Conservation (phyloP, 805 yeast species). For the Cyberlindnera bimundalis region DNA sequence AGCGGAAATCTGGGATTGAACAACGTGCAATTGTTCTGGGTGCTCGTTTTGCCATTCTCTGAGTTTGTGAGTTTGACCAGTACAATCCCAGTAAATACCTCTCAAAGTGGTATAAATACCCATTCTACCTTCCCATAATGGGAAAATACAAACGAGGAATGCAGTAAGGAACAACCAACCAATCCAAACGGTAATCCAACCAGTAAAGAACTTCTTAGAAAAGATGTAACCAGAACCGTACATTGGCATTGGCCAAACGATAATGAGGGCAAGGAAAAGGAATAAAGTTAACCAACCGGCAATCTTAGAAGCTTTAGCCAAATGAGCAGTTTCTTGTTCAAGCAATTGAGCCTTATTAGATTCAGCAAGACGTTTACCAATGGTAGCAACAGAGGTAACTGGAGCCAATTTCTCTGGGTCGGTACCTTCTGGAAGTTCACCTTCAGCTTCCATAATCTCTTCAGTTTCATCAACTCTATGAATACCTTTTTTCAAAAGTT, state of each 20-base stretch:
- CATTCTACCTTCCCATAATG: constrained; percentile 69
- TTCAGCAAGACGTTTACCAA: constrained; percentile 29
- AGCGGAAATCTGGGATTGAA: constrained; percentile 58
- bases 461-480: constrained; percentile 69
- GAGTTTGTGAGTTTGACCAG: constrained; percentile 73
- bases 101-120: constrained; percentile 62
- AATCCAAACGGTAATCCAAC: constrained; percentile 81
- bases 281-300: constrained; percentile 60
- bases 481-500: constrained; percentile 48
- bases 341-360: constrained; percentile 24
- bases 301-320: constrained; percentile 54
- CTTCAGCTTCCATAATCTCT: constrained; percentile 50
- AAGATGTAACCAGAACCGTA: constrained; percentile 77
- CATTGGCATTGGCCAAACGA: constrained; percentile 95
- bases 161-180: constrained; percentile 76
- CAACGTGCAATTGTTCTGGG: constrained; percentile 74
- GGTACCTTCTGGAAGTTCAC: constrained; percentile 17
- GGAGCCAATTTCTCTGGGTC: constrained; percentile 28
- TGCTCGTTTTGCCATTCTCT: constrained; percentile 70
- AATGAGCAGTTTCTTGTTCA: constrained; percentile 49
- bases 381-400: constrained; percentile 31
- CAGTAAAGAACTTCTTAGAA: constrained; percentile 74
- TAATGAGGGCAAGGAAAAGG: constrained; percentile 59
- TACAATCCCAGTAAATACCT: constrained; percentile 82
- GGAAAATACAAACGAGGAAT: constrained; percentile 60